Evolutionary conservation across 176 grass and related monocot genomes (phyloP), one percentile per base, ranked within the genome.

Genomic region (Oryza glumipatula): DNA sequence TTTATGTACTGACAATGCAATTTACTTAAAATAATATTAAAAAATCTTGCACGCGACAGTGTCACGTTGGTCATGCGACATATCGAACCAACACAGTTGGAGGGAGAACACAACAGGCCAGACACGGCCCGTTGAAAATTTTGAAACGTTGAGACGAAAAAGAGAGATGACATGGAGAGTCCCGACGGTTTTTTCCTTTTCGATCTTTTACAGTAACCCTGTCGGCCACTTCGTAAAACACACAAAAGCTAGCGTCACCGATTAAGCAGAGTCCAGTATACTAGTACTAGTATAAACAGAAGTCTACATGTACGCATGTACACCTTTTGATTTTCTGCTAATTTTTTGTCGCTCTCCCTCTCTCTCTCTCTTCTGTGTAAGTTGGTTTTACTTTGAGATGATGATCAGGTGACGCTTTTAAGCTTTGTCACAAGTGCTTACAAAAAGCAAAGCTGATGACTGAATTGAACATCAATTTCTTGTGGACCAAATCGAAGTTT

Each of bases 321-420:
- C 19, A 58, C 54, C 17, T 41, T 90, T 70, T n/a, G 49, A 68
- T 43, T 79, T 38, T 63, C 43, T 17, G 11, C 14, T 9, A 10
- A 49, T 66, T 3, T 75, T 17, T 64, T 65, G 30, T 3, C 30
- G 30, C 2, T 32, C 30, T 32, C 30, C 30, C 43, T 43, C 36
- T 41, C 39, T 7, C 39, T 7, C 51, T 52, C 49, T 13, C 16
- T 63, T 16, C 58, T 47, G 41, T 16, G 65, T 76, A 90, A 80
- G 75, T 90, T 83, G 60, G 84, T 83, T 79, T 75, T 87, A 48
- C 88, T 90, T 86, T 83, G 84, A 83, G 74, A 21, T 28, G 74
- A 74, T 70, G 73, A 74, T 74, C 81, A 61, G 83, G 48, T 84
- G 80, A 80, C 88, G 45, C 88, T 83, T 49, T 83, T 90, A 38